These are phyloP conservation scores for Rubia balearica DNA, from an alignment of 305 asterid species.

Conservation along the genomic window DNA sequence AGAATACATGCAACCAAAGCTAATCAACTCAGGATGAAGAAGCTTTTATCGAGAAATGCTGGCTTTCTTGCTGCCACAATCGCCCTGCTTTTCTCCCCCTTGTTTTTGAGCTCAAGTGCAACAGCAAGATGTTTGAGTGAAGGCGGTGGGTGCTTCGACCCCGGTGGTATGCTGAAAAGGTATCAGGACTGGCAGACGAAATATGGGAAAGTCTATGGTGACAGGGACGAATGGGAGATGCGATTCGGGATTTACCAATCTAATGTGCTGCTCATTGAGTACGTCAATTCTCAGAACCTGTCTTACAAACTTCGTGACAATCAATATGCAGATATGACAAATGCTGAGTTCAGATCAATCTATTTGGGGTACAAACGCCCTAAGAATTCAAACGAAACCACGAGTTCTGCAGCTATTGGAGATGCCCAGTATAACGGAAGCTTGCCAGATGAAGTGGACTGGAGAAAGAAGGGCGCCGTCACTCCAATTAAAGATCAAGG, in stretches of 20 bases:
- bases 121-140: conserved; percentile 8
- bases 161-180: conserved; percentile 26
- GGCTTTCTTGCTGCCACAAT: conserved; percentile 6
- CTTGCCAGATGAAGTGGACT: conserved; percentile 39
- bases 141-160: neutral
- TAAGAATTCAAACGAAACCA: neutral
- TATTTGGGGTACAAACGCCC: conserved; percentile 37
- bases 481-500: conserved; percentile 58
- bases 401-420: conserved; percentile 3
- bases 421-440: neutral
- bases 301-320: conserved; percentile 49
- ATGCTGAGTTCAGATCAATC: conserved; percentile 40
- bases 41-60: conserved; percentile 10
- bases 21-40: conserved; percentile 23
- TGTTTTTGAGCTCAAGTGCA: conserved; percentile 28
- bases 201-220: conserved; percentile 28
- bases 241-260: conserved; percentile 54
- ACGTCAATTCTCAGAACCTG: conserved; percentile 47
- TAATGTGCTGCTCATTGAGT: conserved; percentile 39
- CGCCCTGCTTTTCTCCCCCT: conserved; percentile 20
- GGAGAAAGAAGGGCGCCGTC: conserved; percentile 57
- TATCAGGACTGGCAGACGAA: conserved; percentile 40
- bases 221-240: conserved; percentile 42
- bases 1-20: conserved; percentile 39
- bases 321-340: conserved; percentile 61